These are phyloP conservation scores for Nevesoporus exiguus DNA, from an alignment of 768 basidiomycete genomes.

Conservation along the genomic window DNA sequence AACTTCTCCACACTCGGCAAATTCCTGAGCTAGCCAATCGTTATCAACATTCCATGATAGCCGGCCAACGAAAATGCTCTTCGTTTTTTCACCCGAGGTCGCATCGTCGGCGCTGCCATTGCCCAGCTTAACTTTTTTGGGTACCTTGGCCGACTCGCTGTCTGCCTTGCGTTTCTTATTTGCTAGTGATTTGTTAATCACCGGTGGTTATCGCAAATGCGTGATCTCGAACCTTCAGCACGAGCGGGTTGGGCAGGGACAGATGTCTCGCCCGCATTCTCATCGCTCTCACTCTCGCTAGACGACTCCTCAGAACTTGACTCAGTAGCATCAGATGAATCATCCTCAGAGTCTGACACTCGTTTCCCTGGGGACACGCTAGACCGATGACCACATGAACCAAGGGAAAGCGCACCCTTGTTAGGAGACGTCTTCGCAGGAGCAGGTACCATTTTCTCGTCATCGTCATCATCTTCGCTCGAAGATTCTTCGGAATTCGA, in stretches of 20 bases:
- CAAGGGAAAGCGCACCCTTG: slow-evolving; percentile 22
- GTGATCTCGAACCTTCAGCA: slow-evolving; percentile 34
- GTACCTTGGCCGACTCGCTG: slow-evolving; percentile 50
- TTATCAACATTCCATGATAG: slow-evolving; percentile 97
- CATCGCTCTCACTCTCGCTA: slow-evolving; percentile 6
- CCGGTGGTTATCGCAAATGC: neutral
- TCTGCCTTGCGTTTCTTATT: slow-evolving; percentile 80
- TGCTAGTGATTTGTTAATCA: slow-evolving; percentile 2
- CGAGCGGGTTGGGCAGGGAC: slow-evolving; percentile 30
- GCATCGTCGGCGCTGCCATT: slow-evolving; percentile 43
- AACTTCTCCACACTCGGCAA: slow-evolving; percentile 85
- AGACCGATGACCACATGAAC: neutral
- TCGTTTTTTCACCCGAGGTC: slow-evolving; percentile 44
- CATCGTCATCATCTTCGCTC: neutral
- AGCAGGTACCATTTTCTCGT: neutral
- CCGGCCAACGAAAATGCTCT: slow-evolving; percentile 85
- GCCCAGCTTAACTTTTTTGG: slow-evolving; percentile 81
- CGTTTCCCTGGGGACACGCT: neutral
- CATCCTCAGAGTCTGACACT: neutral
- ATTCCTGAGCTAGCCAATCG: slow-evolving; percentile 91
- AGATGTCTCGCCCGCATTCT: slow-evolving; percentile 1
- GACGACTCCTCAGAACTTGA: slow-evolving; percentile 16
- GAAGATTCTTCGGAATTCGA: slow-evolving; percentile 7
- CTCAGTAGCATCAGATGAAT: neutral
- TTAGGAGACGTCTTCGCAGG: slow-evolving; percentile 45